phyloP scores from a whole-genome alignment of 2,329 filamentous ascomycete genomes.

The Alternaria tenuissima region DNA sequence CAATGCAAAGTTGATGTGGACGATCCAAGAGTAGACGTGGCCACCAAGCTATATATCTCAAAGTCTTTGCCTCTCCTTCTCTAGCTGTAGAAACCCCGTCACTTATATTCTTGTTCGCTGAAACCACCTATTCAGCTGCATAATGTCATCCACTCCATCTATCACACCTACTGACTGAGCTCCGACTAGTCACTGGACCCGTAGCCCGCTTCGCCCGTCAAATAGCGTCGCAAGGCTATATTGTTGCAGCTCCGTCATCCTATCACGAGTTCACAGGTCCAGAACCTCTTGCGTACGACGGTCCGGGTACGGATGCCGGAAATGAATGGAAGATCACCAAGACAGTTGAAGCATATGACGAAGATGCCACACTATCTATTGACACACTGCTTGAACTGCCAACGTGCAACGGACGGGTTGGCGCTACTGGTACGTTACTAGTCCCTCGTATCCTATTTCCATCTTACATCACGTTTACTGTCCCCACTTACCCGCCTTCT shows the following conservation, averaged over 20 bases:
- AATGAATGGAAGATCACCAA: constrained; percentile 88
- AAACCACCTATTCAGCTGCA: background rate
- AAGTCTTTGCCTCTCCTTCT: background rate
- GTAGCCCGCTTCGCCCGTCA: constrained; percentile 89
- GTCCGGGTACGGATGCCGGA: constrained; percentile 83
- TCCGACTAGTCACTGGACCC: constrained; percentile 75
- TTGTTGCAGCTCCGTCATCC: constrained; percentile 86
- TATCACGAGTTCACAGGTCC: constrained; percentile 94
- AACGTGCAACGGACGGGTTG: constrained; percentile 75
- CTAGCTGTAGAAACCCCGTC: background rate
- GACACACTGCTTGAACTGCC: constrained; percentile 51
- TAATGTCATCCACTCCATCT: background rate
- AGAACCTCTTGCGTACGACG: constrained; percentile 84
- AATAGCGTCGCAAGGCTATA: constrained; percentile 91
- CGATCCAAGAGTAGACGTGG: background rate
- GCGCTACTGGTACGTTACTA: constrained; percentile 39
- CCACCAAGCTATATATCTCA: background rate
- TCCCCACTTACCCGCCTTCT: background rate
- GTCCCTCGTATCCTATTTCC: background rate
- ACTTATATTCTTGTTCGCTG: background rate
- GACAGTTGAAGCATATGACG: constrained; percentile 85
- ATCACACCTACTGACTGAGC: background rate
- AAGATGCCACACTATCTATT: constrained; percentile 58
- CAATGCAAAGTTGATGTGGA: background rate
- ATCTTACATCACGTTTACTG: background rate